Evolutionary conservation across 345 rosid genomes (phyloP), one percentile per base, ranked within the genome.

Genomic region (Rubroshorea leprosula): DNA sequence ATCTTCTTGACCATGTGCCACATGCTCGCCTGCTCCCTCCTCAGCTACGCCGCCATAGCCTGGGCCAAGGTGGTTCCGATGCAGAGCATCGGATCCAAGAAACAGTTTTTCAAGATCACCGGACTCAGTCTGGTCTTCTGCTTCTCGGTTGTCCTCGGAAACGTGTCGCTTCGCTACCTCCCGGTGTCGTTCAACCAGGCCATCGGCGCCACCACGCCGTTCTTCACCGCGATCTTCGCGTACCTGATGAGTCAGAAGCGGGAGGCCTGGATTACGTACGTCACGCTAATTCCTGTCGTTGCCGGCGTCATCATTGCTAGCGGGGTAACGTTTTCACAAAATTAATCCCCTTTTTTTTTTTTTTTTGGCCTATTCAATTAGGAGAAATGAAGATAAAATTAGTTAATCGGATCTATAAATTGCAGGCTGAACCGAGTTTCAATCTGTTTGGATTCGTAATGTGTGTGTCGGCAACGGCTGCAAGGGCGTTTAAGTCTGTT

Each of bases 121-220:
- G 81, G 67, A 0, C 60, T 84, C 4, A 75, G 85, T 47, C 62
- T 79, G 20, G 76, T 83, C 19, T 87, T 84, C 71, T 80, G 96
- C 51, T 74, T 85, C 54, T 80, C 89, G 29, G 89, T 84, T 18
- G 89, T 83, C 6, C 74, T 79, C 19, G 85, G 92, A 0, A 85
- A 85, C 49, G 68, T 74, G 8, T 87, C 92, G 1, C 57, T 84
- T n/a, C 46, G 84, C 52, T 83, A 70, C 60, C 77, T 87, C 18
- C 87, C 89, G 5, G 89, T 87, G 0, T 82, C 87, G 16, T 87
- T 87, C 63, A 87, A 80, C 60, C 87, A 84, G 65, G 87, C 89
- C 2, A 59, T 79, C 9, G 89, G 91, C 0, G 87, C 92, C 20
- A 87, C 84, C 8, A 80, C 92, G 4, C 89, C 87, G 11, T 83